Percentiles rank a stretch among this genome's conserved stretches.
Conservation (phyloP, 2,329 filamentous ascomycete genomes). For the Lasiodiplodia hormozganensis region DNA sequence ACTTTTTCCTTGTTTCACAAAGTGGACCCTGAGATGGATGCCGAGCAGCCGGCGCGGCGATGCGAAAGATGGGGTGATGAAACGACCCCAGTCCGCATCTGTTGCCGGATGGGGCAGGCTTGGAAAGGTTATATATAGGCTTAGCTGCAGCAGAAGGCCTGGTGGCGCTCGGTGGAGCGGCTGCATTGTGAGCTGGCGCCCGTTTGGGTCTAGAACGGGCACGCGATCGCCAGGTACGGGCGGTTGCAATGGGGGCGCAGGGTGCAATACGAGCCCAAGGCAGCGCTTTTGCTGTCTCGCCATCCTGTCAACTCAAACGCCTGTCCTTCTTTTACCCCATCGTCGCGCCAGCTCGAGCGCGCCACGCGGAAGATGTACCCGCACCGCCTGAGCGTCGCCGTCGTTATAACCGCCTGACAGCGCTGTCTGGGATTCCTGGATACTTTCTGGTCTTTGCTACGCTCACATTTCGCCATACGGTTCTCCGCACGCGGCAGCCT, state of each 20-base stretch:
- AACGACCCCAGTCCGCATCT: slow-evolving; percentile 16
- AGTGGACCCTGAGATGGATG: not conserved
- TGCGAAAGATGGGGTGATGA: not conserved
- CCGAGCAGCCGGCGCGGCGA: not conserved
- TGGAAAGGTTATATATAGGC: slow-evolving; percentile 15
- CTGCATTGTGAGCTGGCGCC: not conserved
- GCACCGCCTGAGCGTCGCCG: not conserved
- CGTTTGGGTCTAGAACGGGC: not conserved
- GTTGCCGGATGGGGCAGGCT: not conserved
- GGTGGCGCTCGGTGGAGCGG: slow-evolving; percentile 4
- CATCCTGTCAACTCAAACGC: slow-evolving; percentile 1
- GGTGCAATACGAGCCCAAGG: slow-evolving; percentile 21
- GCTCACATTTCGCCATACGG: not conserved
- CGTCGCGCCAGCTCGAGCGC: not conserved
- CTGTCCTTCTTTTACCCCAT: not conserved
- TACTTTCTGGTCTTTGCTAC: not conserved
- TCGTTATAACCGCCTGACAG: slow-evolving; percentile 10
- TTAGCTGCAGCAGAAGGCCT: not conserved
- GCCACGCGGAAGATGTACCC: slow-evolving; percentile 2
- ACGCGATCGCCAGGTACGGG: slow-evolving; percentile 18
- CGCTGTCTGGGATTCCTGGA: not conserved
- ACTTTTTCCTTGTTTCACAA: slow-evolving; percentile 9
- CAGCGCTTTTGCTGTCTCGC: not conserved
- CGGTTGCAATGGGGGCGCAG: slow-evolving; percentile 15
- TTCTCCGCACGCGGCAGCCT: not conserved